These are phyloP conservation scores for Juglanconis oblonga DNA, from an alignment of 2,329 filamentous ascomycete species.

Conservation along the genomic window DNA sequence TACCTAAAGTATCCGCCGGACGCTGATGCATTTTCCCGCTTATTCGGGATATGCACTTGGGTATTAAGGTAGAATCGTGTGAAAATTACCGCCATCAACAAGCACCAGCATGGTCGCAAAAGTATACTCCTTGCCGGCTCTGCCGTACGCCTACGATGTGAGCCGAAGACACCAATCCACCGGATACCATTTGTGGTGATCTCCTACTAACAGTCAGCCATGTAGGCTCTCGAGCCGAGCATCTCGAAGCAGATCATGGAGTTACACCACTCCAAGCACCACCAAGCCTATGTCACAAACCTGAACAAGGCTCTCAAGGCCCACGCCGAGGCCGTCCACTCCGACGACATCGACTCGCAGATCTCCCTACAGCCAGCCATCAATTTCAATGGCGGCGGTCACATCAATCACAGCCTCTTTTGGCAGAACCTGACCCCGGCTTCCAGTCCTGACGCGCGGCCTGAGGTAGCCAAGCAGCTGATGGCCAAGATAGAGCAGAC, in stretches of 20 bases:
- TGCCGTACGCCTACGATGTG: slow-evolving; percentile 33
- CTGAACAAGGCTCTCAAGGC: slow-evolving; percentile 79
- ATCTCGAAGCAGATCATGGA: slow-evolving; percentile 95
- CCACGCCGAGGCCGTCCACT: slow-evolving; percentile 54
- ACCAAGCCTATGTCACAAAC: slow-evolving; percentile 88
- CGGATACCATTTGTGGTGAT: neutral
- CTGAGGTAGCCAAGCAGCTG: slow-evolving; percentile 56
- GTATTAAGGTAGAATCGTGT: neutral
- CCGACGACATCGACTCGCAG: slow-evolving; percentile 56
- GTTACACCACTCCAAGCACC: slow-evolving; percentile 91
- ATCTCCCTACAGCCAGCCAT: slow-evolving; percentile 61
- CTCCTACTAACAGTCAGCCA: slow-evolving; percentile 27
- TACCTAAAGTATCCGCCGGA: no score
- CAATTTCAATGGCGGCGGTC: slow-evolving; percentile 66
- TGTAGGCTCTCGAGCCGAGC: slow-evolving; percentile 54
- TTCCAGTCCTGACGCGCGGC: slow-evolving; percentile 53
- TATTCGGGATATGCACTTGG: neutral
- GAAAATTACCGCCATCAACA: neutral
- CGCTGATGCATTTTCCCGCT: no score
- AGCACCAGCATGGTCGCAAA: slow-evolving; percentile 26
- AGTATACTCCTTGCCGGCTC: slow-evolving; percentile 27
- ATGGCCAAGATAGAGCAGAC: slow-evolving; percentile 57
- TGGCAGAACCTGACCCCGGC: slow-evolving; percentile 69
- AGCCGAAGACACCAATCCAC: neutral
- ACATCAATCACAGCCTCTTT: slow-evolving; percentile 67